Evolutionary conservation across 768 basidiomycete species (phyloP).

Genomic region (Sarcodon sp.): DNA sequence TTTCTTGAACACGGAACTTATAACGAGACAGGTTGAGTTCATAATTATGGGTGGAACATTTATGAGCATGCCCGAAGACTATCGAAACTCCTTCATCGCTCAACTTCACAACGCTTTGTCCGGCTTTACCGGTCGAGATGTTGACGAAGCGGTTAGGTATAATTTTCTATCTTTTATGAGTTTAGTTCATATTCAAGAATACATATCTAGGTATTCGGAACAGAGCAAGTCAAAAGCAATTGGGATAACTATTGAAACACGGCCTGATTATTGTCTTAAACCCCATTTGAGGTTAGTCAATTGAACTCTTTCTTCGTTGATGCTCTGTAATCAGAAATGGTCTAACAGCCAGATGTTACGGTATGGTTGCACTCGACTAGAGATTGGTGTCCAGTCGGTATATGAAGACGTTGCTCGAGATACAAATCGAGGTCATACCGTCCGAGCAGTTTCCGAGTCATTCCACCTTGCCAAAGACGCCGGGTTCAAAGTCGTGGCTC

Average conservation of each 20-base stretch:
- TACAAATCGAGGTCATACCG: conserved; percentile 97
- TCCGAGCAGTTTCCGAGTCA: conserved; percentile 90
- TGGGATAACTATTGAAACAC: conserved; percentile 97
- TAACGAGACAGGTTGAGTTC: conserved; percentile 57
- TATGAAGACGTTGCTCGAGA: conserved; percentile 99
- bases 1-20: background rate
- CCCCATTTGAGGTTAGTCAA: conserved; percentile 74
- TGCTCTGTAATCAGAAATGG: background rate
- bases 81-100: conserved; percentile 86
- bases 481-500: conserved; percentile 98
- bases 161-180: conserved; percentile 5
- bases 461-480: conserved; percentile 98
- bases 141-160: conserved; percentile 91
- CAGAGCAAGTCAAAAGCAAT: conserved; percentile 98
- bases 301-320: conserved; percentile 2
- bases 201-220: conserved; percentile 64
- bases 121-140: conserved; percentile 84
- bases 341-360: conserved; percentile 84
- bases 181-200: background rate
- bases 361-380: conserved; percentile 95
- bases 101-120: conserved; percentile 95
- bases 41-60: conserved; percentile 99
- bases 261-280: conserved; percentile 94
- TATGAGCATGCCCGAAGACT: conserved; percentile 99
- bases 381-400: conserved; percentile 97